phyloP scores from a whole-genome alignment of 2,329 filamentous ascomycete genomes.

The Pseudogymnoascus destructans region DNA sequence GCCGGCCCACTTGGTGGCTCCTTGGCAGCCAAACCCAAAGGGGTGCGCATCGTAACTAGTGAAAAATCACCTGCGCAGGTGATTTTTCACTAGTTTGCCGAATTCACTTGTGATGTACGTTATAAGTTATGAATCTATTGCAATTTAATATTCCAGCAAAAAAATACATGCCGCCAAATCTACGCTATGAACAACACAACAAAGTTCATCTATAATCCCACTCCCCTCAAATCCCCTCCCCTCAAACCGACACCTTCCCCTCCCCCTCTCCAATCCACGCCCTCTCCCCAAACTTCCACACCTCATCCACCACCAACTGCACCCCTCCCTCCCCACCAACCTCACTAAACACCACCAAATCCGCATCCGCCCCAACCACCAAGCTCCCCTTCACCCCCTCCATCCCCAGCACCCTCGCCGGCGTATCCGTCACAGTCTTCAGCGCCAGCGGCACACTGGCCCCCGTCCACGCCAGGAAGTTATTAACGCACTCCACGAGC shows the following conservation, averaged over 20 bases:
- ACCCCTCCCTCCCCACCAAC: constrained; percentile 31
- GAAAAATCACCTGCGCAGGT: too few species aligned
- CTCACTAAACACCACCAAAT: constrained; percentile 55
- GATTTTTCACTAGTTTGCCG: too few species aligned
- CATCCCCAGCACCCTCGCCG: constrained; percentile 63
- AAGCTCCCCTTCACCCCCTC: constrained; percentile 53
- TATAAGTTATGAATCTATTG: too few species aligned
- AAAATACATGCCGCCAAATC: not conserved
- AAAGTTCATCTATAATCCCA: not conserved
- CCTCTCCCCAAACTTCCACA: constrained; percentile 63
- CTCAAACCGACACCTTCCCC: not conserved
- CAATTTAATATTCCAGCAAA: not conserved
- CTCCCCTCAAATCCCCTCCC: not conserved
- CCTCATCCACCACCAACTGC: constrained; percentile 54
- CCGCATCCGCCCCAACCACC: constrained; percentile 50
- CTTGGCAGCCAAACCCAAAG: too few species aligned
- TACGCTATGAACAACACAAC: not conserved
- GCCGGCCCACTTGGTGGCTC: too few species aligned
- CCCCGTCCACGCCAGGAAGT: constrained; percentile 66
- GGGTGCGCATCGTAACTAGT: too few species aligned
- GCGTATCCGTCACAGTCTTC: constrained; percentile 61
- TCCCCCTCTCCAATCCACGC: constrained; percentile 26
- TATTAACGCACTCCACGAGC: constrained; percentile 70
- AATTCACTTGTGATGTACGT: too few species aligned
- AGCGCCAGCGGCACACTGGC: constrained; percentile 55